Base-by-base conservation (phyloP, 768 basidiomycete genomes). In the Suillus lakei region DNA sequence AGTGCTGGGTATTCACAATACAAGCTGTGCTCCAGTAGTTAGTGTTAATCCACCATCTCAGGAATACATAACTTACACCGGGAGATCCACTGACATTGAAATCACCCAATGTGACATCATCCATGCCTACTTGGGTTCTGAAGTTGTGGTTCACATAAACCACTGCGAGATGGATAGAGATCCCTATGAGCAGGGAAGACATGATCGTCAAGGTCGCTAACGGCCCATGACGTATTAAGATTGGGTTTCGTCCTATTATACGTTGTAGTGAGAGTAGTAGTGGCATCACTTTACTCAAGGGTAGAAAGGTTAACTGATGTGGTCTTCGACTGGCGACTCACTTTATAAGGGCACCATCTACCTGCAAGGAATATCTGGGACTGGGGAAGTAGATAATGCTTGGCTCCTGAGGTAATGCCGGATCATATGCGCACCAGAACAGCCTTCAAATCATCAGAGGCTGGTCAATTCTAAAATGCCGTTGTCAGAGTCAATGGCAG, bases 141-240 rank as follows among this genome's bases (percentile, higher is more conserved):
- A 36, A 32, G 50, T 54, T 56, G 2, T n/a, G 4, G 30, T 38
- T 32, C 21, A 63, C 8, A 34, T 63, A 63, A 8, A 43, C 18
- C 4, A 30, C n/a, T 26, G 62, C 56, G 28, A 56, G 7, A 36
- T 39, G 7, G 39, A 63, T 12, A 28, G 62, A 53, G 32, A 43
- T 38, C 28, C n/a, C 51, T 23, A 43, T 8, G 38, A 63, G 36
- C 4, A 56, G 0, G 30, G 21, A 9, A 23, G 56, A 23, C 2
- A n/a, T 28, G 18, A 9, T 16, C 12, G 30, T 5, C 18, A 56
- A 43, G 13, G 55, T 55, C 12, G 10, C 62, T 8, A 56, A 6
- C n/a, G 62, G 62, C 18, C 61, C 46, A 51, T 62, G 36, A 28
- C 16, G 61, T 48, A 32, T 32, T 18, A 62, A 51, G n/a, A 62